Evolutionary conservation across 1,284 basidiomycete species (phyloP), one percentile per base, ranked within the genome.

Genomic region (Apiotrichum gamsii): DNA sequence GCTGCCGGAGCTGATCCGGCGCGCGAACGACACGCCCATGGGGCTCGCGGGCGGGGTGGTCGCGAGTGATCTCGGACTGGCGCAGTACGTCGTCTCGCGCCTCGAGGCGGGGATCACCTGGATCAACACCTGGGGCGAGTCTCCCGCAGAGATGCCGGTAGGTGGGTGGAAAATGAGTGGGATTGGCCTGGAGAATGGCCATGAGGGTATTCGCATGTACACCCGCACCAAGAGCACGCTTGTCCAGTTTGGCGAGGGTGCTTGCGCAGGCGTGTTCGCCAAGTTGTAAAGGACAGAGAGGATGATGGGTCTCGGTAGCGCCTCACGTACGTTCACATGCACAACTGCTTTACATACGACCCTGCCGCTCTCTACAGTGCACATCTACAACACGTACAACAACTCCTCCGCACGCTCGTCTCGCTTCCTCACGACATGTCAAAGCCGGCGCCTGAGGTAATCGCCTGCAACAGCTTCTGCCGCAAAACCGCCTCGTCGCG

Each of bases 11-110:
- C 68, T 65, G 4, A 80, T 94, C 54, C 62, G 75, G 25, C 73
- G 90, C 24, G 90, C 90, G 24, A 93, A 93, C 65, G 80, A 84
- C 61, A 90, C 88, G 2, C 78, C 74, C 35, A 94, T 91, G 67
- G 90, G 91, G 15, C 78, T 95, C 23, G 90, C 84, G 10, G 90
- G 90, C 5, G 90, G 86, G 11, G 73, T 94, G 21, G 88, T 91
- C 69, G 90, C 87, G 21, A 85, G 78, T 62, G 86, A 93, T 72
- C 82, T 84, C 15, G 81, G 79, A 54, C 88, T 90, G 67, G 88
- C 86, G 62, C 84, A 87, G 78, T 78, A 89, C 31, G 84, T 94
- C 29, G 82, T 87, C 4, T 78, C 79, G 21, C 82, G 81, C 29
- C 74, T 95, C 29, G 84, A 90, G 59, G 89, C 90, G 14, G 90